Evolutionary conservation across 1,284 basidiomycete species (phyloP).

Genomic region (Sporisorium sorghi): DNA sequence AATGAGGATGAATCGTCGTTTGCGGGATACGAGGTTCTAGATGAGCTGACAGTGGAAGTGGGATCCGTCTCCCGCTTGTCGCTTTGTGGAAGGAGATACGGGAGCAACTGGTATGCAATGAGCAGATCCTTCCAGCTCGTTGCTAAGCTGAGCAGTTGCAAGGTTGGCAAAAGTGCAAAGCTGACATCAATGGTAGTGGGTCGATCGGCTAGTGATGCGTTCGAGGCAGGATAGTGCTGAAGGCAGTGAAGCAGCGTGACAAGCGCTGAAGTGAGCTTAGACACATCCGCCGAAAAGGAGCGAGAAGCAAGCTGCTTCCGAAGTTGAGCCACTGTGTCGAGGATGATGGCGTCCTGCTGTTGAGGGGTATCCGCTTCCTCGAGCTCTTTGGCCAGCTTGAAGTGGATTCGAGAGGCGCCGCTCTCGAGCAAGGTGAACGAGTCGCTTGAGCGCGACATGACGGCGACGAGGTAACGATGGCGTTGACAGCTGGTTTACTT

Average conservation of each 20-base stretch:
- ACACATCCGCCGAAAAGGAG: conserved; percentile 13
- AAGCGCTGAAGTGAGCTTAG: conserved; percentile 24
- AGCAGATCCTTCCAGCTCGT: conserved; percentile 36
- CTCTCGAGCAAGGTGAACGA: conserved; percentile 53
- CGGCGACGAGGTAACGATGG: not conserved
- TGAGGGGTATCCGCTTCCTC: conserved; percentile 20
- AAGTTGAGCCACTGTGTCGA: conserved; percentile 22
- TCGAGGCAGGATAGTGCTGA: conserved; percentile 29
- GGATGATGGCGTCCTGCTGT: conserved; percentile 26
- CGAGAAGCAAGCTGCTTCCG: conserved; percentile 22
- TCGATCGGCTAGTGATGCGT: not conserved
- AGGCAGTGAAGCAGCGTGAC: conserved; percentile 46
- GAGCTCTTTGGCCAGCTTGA: conserved; percentile 48
- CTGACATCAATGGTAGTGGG: conserved; percentile 11
- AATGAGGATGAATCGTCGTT: conserved; percentile 30
- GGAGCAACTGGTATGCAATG: conserved; percentile 40
- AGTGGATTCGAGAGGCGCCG: conserved; percentile 48
- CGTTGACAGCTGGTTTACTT: not conserved
- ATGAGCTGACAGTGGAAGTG: not conserved
- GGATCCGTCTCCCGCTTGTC: not conserved
- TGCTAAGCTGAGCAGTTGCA: conserved; percentile 43
- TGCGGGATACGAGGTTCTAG: not conserved
- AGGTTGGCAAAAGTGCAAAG: conserved; percentile 47
- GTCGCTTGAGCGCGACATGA: conserved; percentile 21
- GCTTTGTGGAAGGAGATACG: conserved; percentile 8